Base-by-base conservation (phyloP, 2,329 filamentous ascomycete species). In the Neonectria ditissima region DNA sequence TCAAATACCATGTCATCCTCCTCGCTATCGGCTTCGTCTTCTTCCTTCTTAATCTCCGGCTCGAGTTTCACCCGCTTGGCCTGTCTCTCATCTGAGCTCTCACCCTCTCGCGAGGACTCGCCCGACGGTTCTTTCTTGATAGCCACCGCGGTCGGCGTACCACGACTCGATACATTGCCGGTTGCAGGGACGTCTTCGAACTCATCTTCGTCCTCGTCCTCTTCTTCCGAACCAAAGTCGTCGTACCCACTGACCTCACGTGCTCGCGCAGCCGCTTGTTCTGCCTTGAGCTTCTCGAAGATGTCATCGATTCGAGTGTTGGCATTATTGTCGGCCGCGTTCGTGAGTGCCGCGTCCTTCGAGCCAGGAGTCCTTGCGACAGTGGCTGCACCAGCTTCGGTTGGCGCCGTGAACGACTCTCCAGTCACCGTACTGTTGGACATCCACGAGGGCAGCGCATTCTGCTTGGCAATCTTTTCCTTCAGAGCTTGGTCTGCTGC, bases 381-480 rank as follows among this genome's bases (percentile, higher is more conserved):
- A 18, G 53, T 56, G 11, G 63, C 67, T 26, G 67, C 44, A 8
- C 57, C 59, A 26, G 69, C 11, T 9, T 50, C 45, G 26, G 18
- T 77, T 13, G 63, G 69, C 5, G 71, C 80, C 43, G 81, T 78
- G 75, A 87, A 91, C n/a, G 86, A 85, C 62, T 88, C 84, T 54
- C 88, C 87, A 5, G 84, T 88, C 51, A 92, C 86, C 2, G 90
- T 92, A 66, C 89, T 91, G 60, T 90, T 86, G 1, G 88, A 87
- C 79, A 92, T 91, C 89, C 91, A 93, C 9, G 84, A 80, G 2
- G 91, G 91, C 64, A 93, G 78, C 8, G 87, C 89, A 73, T 93
- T 93, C 73, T 92, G 89, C 69, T 84, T 82, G 2, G 89, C 87
- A 66, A 89, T 82, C 76, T 88, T 87, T 73, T 90, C 89, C 74